Conservation (phyloP, 2,329 filamentous ascomycete species). For the Fusarium sp. region DNA sequence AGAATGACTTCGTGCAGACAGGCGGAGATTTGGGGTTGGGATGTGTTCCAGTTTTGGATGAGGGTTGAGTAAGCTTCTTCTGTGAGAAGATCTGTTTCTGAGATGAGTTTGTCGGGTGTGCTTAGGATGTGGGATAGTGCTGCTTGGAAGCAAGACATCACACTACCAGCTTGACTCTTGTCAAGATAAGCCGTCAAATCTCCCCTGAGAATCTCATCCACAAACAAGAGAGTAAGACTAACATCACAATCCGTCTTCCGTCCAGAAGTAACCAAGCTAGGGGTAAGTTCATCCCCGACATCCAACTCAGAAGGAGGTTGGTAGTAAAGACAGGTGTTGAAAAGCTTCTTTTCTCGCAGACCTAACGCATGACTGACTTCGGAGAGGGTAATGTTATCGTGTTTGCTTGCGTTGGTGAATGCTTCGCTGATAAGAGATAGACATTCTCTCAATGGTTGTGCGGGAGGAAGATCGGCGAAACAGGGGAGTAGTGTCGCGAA, state of each 20-base stretch:
- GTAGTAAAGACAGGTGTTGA: conserved; percentile 64
- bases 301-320: conserved; percentile 51
- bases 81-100: conserved; percentile 64
- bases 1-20: conserved; percentile 60
- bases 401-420: conserved; percentile 38
- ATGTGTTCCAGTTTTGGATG: conserved; percentile 61
- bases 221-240: conserved; percentile 58
- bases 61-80: conserved; percentile 66
- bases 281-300: not conserved
- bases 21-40: conserved; percentile 53
- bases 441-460: conserved; percentile 48
- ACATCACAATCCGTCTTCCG: conserved; percentile 60
- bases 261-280: conserved; percentile 35
- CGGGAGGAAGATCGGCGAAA: conserved; percentile 47
- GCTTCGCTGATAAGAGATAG: conserved; percentile 50
- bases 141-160: conserved; percentile 65
- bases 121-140: conserved; percentile 61
- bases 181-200: conserved; percentile 53
- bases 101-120: conserved; percentile 55
- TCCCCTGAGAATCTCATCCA: conserved; percentile 54
- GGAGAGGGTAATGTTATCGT: conserved; percentile 59
- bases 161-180: conserved; percentile 56
- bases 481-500: conserved; percentile 57
- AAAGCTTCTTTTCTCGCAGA: conserved; percentile 56
- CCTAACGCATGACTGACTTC: conserved; percentile 61